A percentile compares a stretch with the other conserved stretches of the same genome.
These are phyloP conservation scores for Decorospora gaudefroyi DNA, from an alignment of 2,329 filamentous ascomycete genomes.

Conservation along the genomic window DNA sequence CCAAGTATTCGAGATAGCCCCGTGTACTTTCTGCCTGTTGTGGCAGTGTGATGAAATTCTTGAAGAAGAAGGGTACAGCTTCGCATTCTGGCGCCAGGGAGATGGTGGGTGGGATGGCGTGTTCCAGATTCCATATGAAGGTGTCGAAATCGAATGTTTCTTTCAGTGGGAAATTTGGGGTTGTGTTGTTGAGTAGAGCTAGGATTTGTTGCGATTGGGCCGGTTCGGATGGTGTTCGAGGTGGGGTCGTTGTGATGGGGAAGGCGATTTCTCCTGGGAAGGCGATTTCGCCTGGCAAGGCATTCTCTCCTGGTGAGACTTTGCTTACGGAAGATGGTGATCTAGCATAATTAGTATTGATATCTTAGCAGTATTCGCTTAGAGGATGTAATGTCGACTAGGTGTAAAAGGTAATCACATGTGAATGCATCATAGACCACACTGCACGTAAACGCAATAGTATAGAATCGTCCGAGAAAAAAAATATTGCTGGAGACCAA, in stretches of 20 bases:
- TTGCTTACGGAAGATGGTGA: slow-evolving; percentile 30
- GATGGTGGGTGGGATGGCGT: slow-evolving; percentile 34
- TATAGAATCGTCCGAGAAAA: background rate
- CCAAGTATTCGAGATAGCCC: slow-evolving; percentile 47
- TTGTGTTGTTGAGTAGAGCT: slow-evolving; percentile 21
- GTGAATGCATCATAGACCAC: background rate
- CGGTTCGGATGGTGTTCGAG: slow-evolving; percentile 16
- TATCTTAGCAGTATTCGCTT: too few species aligned
- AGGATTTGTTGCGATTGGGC: slow-evolving; percentile 28
- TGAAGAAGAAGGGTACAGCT: slow-evolving; percentile 50
- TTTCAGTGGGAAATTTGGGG: slow-evolving; percentile 19
- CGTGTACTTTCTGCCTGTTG: slow-evolving; percentile 46
- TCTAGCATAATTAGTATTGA: slow-evolving; percentile 29
- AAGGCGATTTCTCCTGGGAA: slow-evolving; percentile 6
- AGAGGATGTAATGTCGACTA: background rate
- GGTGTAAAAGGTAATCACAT: background rate
- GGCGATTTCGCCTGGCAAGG: slow-evolving; percentile 13
- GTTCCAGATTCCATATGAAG: slow-evolving; percentile 40
- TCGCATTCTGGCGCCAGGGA: slow-evolving; percentile 43
- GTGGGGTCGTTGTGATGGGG: slow-evolving; percentile 16
- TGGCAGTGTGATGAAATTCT: slow-evolving; percentile 48
- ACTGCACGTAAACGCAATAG: background rate
- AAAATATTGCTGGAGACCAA: background rate
- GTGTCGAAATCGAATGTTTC: slow-evolving; percentile 32
- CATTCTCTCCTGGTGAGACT: slow-evolving; percentile 15